Base-by-base conservation (phyloP, 805 yeast genomes). In the Yarrowia sp. region DNA sequence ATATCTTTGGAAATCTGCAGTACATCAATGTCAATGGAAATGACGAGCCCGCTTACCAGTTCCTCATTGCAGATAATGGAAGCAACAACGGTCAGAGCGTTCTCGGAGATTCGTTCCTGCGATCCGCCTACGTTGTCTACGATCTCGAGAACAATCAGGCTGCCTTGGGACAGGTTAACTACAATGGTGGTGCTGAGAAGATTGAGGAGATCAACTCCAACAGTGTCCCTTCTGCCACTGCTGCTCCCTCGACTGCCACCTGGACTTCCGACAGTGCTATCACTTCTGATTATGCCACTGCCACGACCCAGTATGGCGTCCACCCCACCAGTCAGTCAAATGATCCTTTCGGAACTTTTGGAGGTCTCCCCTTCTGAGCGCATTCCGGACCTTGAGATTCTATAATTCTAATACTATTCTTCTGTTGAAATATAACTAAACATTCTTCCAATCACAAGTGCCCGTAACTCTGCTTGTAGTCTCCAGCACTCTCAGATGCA, bases 81-180 rank as follows among this genome's bases (percentile, higher is more conserved):
- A 24, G 19, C 17, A n/a, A 47, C 14, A 24, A 12, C 8, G 55
- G 55, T 9, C 55, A 3, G 9, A 7, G 8, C 12, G 14, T 55
- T 15, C 49, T 64, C 36, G 92, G 92, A 30, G 90, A 87, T 73
- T 80, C 82, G 64, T 82, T 88, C 73, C 77, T 89, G 68, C 80
- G 88, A 66, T 81, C 83, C 50, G 87, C 87, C 5, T 89, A 88
- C 74, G 81, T 85, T 36, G 90, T 86, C 15, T 86, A 83, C 74
- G 88, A 88, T 73, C 77, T 87, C 63, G 89, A 86, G 33, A 82
- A 80, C 69, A 76, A 75, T 55, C 78, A 82, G 70, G 78, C 86
- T 43, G 85, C 87, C 0, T 71, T 88, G 67, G 90, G 87, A 5
- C 85, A 81, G 71, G 82, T 82, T 14, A 69, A 17, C 17, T 52